Conservation (phyloP, 352 stramenopile genomes). For the Phytopythium ostracodes region DNA sequence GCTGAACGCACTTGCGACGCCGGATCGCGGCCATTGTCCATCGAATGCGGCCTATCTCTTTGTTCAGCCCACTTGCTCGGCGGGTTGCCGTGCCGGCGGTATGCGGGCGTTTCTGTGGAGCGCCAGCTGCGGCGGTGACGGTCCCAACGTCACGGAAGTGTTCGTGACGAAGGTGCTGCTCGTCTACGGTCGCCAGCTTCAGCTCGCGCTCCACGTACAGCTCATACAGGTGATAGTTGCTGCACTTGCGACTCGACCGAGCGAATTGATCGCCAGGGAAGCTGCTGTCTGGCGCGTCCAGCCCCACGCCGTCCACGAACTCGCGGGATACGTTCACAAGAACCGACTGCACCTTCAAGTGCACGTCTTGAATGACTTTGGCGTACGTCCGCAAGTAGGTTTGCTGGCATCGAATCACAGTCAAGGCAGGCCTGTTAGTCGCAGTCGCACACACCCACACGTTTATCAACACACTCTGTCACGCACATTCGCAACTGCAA, state of each 20-base stretch:
- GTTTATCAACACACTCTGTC: not conserved
- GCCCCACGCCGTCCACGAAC: slow-evolving; percentile 31
- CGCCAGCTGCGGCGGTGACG: not conserved
- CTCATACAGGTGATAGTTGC: slow-evolving; percentile 58
- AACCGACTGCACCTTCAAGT: slow-evolving; percentile 25
- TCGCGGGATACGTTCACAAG: slow-evolving; percentile 30
- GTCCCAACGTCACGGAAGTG: slow-evolving; percentile 27
- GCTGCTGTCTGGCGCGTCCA: slow-evolving; percentile 19
- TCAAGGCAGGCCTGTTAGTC: not conserved
- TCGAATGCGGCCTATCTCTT: slow-evolving; percentile 29
- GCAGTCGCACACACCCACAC: not conserved
- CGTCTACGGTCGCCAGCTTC: slow-evolving; percentile 43
- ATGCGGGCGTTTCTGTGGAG: not conserved
- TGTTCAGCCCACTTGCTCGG: not conserved
- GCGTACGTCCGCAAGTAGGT: not conserved
- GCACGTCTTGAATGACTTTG: not conserved
- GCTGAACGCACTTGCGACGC: slow-evolving; percentile 44
- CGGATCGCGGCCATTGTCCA: slow-evolving; percentile 72
- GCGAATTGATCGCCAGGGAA: slow-evolving; percentile 55
- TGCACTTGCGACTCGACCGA: slow-evolving; percentile 51
- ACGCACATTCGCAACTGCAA: slow-evolving; percentile 36
- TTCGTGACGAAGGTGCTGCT: slow-evolving; percentile 41
- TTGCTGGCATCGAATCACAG: not conserved
- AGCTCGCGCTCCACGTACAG: slow-evolving; percentile 45
- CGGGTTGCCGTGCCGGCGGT: not conserved